Base-by-base conservation (phyloP, 352 stramenopile genomes). In the Phytophthora tentaculata region DNA sequence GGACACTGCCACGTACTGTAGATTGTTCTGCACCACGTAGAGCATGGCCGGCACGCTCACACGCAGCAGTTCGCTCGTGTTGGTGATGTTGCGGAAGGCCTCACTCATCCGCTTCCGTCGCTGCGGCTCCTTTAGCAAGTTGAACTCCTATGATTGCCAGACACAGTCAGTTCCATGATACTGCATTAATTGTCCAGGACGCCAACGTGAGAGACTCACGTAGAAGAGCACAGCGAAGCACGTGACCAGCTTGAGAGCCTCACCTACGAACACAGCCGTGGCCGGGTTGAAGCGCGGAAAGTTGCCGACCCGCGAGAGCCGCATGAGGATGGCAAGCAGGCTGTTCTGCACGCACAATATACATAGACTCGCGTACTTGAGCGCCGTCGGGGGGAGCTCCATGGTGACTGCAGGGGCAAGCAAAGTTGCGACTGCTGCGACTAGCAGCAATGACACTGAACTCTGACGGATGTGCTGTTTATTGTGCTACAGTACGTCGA, bases 1-100 rank as follows among this genome's bases (percentile, higher is more conserved):
- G 47, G 86, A 91, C 35, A 84, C 84, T 14, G 88, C 85, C 23
- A 94, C 76, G 56, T 94, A 92, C 74, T 93, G 85, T 37, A 95
- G 64, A 53, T 93, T 95, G 80, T 95, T 95, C 63, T 94, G 88
- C 41, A 94, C 73, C 17, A 93, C 83, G 61, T 95, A 95, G 16
- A 95, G 79, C 67, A 91, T 66, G 41, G 86, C 86, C 14, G 86
- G 86, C 9, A 94, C 77, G 70, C 83, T 91, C 69, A 94, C 75
- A 47, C 86, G 84, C 57, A 92, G 73, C 65, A 94, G 62, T 58
- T 94, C 86, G 17, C 69, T 62, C 28, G 54, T 52, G 55, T 90
- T 84, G n/a, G 89, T 85, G 60, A 94, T 89, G 19, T 75, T 73
- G 22, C 64, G 67, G 49, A 78, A 62, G 17, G 67, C 67, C 23